Evolutionary conservation across 2,329 filamentous ascomycete species (phyloP).

Genomic region (Coleophoma eucalyptorum): DNA sequence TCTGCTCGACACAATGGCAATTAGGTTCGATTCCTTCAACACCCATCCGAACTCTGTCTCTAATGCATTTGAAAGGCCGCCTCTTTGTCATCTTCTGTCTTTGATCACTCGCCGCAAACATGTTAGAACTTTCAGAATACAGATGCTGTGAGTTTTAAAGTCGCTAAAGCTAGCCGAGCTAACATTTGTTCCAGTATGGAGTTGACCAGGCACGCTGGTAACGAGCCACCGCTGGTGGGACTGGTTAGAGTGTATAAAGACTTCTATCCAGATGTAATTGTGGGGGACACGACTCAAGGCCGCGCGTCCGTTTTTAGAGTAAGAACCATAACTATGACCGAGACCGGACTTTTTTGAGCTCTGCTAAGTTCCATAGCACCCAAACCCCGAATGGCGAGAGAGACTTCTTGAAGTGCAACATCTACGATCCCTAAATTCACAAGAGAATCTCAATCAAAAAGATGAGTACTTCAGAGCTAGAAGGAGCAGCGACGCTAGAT

Average conservation of each 20-base stretch:
- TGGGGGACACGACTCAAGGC: conserved; percentile 62
- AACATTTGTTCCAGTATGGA: conserved; percentile 39
- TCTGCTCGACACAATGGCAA: conserved; percentile 73
- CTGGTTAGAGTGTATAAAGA: conserved; percentile 83
- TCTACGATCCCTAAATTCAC: too few relatives aligned
- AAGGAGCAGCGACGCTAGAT: too few relatives aligned
- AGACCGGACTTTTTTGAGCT: background rate
- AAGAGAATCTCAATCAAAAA: too few relatives aligned
- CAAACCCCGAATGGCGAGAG: conserved; percentile 71
- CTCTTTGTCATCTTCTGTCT: conserved; percentile 72
- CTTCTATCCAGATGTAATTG: conserved; percentile 85
- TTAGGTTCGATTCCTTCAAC: conserved; percentile 46
- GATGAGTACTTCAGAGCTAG: too few relatives aligned
- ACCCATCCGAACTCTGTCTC: background rate
- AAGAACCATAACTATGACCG: conserved; percentile 4
- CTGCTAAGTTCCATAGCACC: conserved; percentile 45
- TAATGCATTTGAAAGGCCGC: conserved; percentile 18
- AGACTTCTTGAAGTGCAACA: conserved; percentile 66
- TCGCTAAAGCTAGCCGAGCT: background rate
- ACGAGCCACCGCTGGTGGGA: conserved; percentile 71
- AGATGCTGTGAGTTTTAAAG: conserved; percentile 54
- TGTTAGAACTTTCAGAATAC: conserved; percentile 79
- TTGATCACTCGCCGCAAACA: conserved; percentile 77
- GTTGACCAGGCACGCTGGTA: conserved; percentile 57
- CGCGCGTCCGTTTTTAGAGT: conserved; percentile 61